Base-by-base conservation (phyloP, 2,329 filamentous ascomycete genomes). In the Diaporthe caulivora region DNA sequence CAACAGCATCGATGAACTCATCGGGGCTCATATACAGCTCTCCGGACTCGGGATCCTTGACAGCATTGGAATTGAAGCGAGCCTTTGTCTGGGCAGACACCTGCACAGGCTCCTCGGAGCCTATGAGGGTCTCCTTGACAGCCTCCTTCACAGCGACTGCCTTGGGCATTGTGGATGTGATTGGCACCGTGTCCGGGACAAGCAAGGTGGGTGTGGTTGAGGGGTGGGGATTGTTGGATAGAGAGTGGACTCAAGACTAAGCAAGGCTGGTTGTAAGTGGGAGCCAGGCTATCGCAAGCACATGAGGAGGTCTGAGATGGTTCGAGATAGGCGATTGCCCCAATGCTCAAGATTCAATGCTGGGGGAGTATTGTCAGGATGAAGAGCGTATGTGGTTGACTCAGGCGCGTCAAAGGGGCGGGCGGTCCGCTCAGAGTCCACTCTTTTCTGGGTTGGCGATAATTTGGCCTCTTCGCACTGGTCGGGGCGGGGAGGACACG, bases 1-100 rank as follows among this genome's bases (percentile, higher is more conserved):
- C 95, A 85, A 99, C 92, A 37, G 96, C 96, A 80, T 95, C 88
- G 79, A 98, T 91, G 83, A 99, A 99, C 82, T 97, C 91, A n/a
- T 95, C 91, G 75, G 93, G 90, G 58, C 89, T 92, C 90, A 99
- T 93, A 81, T 90, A 95, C 72, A 92, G 87, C 80, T 98, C 94
- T 73, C 93, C 95, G 13, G 91, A 89, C 78, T 91, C 87, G 75
- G 92, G 87, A 80, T 97, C 94, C 82, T 92, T 93, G 80, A 89
- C 85, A 53, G 97, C 94, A 86, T 95, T 88, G 80, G 90, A 90
- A 78, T 91, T 84, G 84, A 98, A 99, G 76, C 91, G 91, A 73
- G 91, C 87, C 84, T 92, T 94, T 76, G 92, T 92, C 82, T 95
- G 92, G 75, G 90, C 88, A 64, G 95, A 95, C 77, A 96, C 85